These are phyloP conservation scores for Saccharomycopsis olivae DNA, from an alignment of 805 yeast species.

Conservation along the genomic window DNA sequence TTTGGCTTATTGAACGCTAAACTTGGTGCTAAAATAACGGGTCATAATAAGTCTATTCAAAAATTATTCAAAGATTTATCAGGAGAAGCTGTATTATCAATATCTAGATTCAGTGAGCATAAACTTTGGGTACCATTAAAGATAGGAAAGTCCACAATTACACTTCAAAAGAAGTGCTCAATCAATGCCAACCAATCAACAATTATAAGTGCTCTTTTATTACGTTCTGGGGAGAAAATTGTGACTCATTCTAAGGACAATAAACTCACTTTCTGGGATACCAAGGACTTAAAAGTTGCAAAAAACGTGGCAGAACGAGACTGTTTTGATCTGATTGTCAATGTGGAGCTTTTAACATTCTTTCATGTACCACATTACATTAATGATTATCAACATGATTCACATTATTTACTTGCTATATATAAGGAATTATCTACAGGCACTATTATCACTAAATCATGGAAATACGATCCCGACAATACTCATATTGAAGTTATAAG, in stretches of 20 bases:
- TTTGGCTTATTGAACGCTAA: slow-evolving; percentile 6
- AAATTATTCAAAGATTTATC: slow-evolving; percentile 54
- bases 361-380: slow-evolving; percentile 15
- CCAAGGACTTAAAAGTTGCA: slow-evolving; percentile 26
- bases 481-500: slow-evolving; percentile 24
- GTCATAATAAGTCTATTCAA: slow-evolving; percentile 75
- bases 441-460: slow-evolving; percentile 25
- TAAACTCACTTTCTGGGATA: slow-evolving; percentile 51
- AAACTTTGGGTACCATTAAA: slow-evolving; percentile 45
- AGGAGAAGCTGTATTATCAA: slow-evolving; percentile 50
- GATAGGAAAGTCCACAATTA: slow-evolving; percentile 21
- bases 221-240: slow-evolving; percentile 36
- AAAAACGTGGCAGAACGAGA: slow-evolving; percentile 6
- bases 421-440: slow-evolving; percentile 26
- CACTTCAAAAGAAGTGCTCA: slow-evolving; percentile 31
- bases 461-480: slow-evolving; percentile 27
- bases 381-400: slow-evolving; percentile 19
- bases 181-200: slow-evolving; percentile 32
- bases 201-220: slow-evolving; percentile 37
- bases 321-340: neutral
- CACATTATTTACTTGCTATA: slow-evolving; percentile 42
- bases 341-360: slow-evolving; percentile 4
- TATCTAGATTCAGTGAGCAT: slow-evolving; percentile 52
- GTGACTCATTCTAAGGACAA: slow-evolving; percentile 33
- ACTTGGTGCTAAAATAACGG: slow-evolving; percentile 56